Evolutionary conservation across 345 rosid genomes (phyloP).

Genomic region (Limnanthes douglasii): DNA sequence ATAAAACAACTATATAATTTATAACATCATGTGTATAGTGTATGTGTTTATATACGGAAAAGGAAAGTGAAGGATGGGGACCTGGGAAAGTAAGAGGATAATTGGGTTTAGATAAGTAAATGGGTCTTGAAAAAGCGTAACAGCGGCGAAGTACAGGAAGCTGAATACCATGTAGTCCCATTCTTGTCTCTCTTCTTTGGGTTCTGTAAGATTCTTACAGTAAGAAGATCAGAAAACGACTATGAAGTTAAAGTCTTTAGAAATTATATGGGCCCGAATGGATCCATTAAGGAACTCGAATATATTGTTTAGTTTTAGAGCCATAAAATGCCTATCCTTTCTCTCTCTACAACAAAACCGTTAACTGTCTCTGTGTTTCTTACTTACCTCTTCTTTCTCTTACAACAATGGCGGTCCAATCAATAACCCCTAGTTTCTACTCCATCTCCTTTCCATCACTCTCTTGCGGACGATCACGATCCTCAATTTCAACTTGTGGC

Average conservation of each 20-base stretch:
- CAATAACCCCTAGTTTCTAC: conserved; percentile 7
- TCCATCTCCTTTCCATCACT: conserved; percentile 9
- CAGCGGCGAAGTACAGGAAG: conserved; percentile 21
- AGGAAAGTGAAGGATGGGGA: not conserved
- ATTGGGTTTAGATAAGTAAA: conserved; percentile 20
- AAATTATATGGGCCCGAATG: too few relatives aligned
- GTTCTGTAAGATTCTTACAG: too few relatives aligned
- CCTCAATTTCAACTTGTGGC: conserved; percentile 5
- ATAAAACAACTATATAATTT: not conserved
- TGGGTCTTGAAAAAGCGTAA: conserved; percentile 11
- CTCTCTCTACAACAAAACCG: too few relatives aligned
- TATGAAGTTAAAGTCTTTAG: too few relatives aligned
- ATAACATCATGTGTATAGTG: not conserved
- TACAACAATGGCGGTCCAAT: conserved; percentile 31
- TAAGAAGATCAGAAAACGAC: too few relatives aligned
- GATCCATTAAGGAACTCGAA: too few relatives aligned
- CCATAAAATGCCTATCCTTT: too few relatives aligned
- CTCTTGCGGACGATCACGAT: conserved; percentile 1
- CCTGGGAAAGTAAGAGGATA: conserved; percentile 4
- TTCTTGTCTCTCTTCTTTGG: conserved; percentile 8
- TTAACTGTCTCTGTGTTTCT: too few relatives aligned
- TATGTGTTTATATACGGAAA: not conserved
- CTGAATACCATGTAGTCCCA: conserved; percentile 31
- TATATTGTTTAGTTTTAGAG: too few relatives aligned
- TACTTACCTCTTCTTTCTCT: too few relatives aligned